phyloP scores from a whole-genome alignment of 83 land plant species.

The Isoetes engelmannii region DNA sequence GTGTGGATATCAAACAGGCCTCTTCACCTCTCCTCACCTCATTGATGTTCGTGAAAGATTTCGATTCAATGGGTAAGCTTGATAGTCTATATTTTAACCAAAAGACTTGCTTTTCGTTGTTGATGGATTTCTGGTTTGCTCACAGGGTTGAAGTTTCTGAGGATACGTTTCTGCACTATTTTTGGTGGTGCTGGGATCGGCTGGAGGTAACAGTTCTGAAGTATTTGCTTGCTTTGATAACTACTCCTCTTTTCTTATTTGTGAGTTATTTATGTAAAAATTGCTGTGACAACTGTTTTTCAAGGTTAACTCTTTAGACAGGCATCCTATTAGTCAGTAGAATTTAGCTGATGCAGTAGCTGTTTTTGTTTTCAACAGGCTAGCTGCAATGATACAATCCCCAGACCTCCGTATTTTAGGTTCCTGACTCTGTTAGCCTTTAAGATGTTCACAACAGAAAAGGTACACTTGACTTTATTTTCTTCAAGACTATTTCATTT shows the following conservation, averaged over 20 bases:
- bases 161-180: conserved; percentile 58
- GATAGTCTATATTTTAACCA: not conserved
- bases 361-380: not conserved
- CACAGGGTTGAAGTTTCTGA: conserved; percentile 62
- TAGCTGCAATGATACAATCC: conserved; percentile 3
- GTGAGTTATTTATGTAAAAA: not conserved
- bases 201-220: conserved; percentile 44
- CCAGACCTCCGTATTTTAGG: conserved; percentile 20
- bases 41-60: conserved; percentile 75
- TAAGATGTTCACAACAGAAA: conserved; percentile 22
- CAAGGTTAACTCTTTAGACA: not conserved
- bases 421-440: conserved; percentile 23
- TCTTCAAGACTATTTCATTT: not conserved
- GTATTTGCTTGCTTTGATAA: not conserved
- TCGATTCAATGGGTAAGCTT: conserved; percentile 66
- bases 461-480: conserved; percentile 8
- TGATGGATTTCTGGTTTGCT: not conserved
- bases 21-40: conserved; percentile 85
- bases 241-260: not conserved
- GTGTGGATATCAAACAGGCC: conserved; percentile 76
- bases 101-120: not conserved
- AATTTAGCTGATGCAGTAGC: not conserved
- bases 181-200: conserved; percentile 84
- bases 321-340: not conserved
- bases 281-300: not conserved